These are phyloP conservation scores for Leccinum subrobustum DNA, from an alignment of 1,284 basidiomycete species.

Conservation along the genomic window DNA sequence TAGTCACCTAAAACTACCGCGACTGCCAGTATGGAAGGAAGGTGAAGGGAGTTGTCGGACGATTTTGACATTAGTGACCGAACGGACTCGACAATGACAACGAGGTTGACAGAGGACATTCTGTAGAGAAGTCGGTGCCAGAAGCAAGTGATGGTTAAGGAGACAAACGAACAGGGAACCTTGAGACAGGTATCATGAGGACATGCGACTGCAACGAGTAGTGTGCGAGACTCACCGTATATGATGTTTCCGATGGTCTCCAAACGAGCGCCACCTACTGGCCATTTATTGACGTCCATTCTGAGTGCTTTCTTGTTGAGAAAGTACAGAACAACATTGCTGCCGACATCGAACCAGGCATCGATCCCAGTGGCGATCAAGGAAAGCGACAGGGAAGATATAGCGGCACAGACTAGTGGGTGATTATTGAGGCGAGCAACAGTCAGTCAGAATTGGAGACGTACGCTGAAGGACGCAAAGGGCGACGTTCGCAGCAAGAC, in stretches of 20 bases:
- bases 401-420: constrained; percentile 77
- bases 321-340: constrained; percentile 84
- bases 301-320: constrained; percentile 73
- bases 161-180: constrained; percentile 60
- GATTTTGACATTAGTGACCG: constrained; percentile 64
- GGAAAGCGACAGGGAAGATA: constrained; percentile 83
- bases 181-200: constrained; percentile 32
- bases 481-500: constrained; percentile 73
- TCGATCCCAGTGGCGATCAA: constrained; percentile 90
- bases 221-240: constrained; percentile 57
- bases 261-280: constrained; percentile 83
- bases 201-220: neutral
- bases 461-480: constrained; percentile 70
- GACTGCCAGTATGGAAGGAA: constrained; percentile 83
- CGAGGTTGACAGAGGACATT: constrained; percentile 83
- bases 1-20: constrained; percentile 72
- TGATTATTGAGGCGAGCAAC: neutral
- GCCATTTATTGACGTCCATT: constrained; percentile 86
- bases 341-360: constrained; percentile 88
- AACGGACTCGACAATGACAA: constrained; percentile 84
- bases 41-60: constrained; percentile 69
- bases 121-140: constrained; percentile 39
- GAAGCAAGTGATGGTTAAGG: neutral
- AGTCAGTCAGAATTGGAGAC: constrained; percentile 21
- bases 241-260: constrained; percentile 91